These are phyloP conservation scores for Pseudogymnoascus sp. DNA, from an alignment of 2,329 filamentous ascomycete genomes.

Conservation along the genomic window DNA sequence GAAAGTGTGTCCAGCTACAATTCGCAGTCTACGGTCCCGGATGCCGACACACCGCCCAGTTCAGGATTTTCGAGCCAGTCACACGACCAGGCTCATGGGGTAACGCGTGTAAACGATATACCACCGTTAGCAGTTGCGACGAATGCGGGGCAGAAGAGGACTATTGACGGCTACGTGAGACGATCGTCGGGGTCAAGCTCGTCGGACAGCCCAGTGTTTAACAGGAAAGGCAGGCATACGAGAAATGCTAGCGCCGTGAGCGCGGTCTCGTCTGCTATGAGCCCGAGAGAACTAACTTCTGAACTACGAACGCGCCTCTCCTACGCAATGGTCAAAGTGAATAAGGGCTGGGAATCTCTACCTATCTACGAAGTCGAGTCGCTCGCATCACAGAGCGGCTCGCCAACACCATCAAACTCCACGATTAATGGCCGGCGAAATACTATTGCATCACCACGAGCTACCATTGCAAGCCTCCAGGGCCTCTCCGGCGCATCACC, in stretches of 20 bases:
- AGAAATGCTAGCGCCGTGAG: conserved; percentile 65
- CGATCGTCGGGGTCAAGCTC: conserved; percentile 37
- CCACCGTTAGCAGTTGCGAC: conserved; percentile 10
- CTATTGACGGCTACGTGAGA: conserved; percentile 69
- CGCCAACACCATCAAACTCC: conserved; percentile 53
- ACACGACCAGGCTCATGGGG: conserved; percentile 12
- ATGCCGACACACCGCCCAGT: conserved; percentile 11
- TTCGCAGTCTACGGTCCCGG: conserved; percentile 14
- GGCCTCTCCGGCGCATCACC: conserved; percentile 14
- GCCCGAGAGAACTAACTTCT: conserved; percentile 51
- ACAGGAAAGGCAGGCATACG: conserved; percentile 46
- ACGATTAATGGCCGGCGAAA: conserved; percentile 45
- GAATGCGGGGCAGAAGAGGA: conserved; percentile 58
- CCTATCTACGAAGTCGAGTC: conserved; percentile 72
- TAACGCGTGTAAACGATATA: conserved; percentile 11
- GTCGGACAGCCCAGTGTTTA: conserved; percentile 33
- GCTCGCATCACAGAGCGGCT: conserved; percentile 61
- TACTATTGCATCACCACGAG: conserved; percentile 48
- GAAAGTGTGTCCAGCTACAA: not conserved
- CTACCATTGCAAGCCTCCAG: conserved; percentile 33
- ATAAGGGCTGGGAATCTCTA: conserved; percentile 78
- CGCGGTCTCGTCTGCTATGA: conserved; percentile 48
- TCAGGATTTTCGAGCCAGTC: conserved; percentile 9
- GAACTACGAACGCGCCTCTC: conserved; percentile 78
- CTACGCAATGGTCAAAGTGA: conserved; percentile 91